These are phyloP conservation scores for Fusarium miscanthi DNA, from an alignment of 2,329 filamentous ascomycete genomes.

Conservation along the genomic window DNA sequence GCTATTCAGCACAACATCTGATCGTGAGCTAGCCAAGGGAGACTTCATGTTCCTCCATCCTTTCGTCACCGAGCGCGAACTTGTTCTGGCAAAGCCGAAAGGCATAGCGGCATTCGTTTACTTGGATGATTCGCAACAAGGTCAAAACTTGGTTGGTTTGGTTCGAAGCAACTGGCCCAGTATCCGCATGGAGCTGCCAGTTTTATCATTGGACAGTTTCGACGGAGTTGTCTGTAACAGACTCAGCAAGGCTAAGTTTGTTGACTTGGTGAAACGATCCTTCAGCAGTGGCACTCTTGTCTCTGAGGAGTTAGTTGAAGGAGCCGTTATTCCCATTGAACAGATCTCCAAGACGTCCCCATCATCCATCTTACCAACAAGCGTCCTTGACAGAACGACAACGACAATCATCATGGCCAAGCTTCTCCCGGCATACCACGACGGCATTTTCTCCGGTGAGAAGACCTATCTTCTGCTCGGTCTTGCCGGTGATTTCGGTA, in stretches of 20 bases:
- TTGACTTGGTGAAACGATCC: background rate
- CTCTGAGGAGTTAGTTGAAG: background rate
- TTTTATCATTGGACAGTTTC: background rate
- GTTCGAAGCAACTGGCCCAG: background rate
- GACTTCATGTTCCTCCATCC: background rate
- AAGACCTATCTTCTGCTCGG: background rate
- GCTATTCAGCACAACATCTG: background rate
- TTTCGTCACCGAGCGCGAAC: background rate
- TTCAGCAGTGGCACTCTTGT: background rate
- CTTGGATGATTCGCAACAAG: background rate
- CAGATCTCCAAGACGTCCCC: accelerated
- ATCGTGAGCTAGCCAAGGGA: background rate
- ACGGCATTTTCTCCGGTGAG: background rate
- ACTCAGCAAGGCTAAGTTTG: background rate
- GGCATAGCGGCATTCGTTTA: background rate
- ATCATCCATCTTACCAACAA: background rate
- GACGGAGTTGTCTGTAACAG: background rate
- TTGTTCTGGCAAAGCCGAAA: background rate
- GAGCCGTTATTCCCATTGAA: background rate
- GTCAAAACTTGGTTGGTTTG: background rate
- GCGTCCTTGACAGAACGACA: background rate
- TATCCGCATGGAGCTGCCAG: background rate
- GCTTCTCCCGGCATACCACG: background rate
- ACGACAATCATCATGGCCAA: background rate
- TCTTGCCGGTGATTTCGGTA: background rate